Conservation (phyloP, 805 yeast genomes). For the Ogataea paradorogensis region DNA sequence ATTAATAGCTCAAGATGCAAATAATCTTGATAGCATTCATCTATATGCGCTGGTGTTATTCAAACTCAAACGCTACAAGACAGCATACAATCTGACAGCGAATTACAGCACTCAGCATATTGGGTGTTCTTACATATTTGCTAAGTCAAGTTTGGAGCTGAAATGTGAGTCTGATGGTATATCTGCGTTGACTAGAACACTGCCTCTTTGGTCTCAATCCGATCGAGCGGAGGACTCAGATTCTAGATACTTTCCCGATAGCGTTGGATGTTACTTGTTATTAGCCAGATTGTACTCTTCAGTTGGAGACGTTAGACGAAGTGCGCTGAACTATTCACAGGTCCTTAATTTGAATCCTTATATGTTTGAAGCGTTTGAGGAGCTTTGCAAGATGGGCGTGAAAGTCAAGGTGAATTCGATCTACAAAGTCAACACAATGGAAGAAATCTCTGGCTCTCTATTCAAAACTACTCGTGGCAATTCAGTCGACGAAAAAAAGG, state of each 20-base stretch:
- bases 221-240: constrained; percentile 4
- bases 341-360: constrained; percentile 75
- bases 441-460: constrained; percentile 19
- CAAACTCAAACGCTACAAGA: constrained; percentile 55
- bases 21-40: constrained; percentile 59
- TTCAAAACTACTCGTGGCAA: constrained; percentile 12
- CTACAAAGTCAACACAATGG: constrained; percentile 35
- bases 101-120: constrained; percentile 45
- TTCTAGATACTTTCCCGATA: constrained; percentile 49
- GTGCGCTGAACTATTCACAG: constrained; percentile 63
- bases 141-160: constrained; percentile 58
- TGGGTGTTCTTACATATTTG: constrained; percentile 77
- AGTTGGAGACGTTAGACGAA: constrained; percentile 59
- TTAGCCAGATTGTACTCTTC: constrained; percentile 66
- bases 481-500: constrained; percentile 10
- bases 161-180: constrained; percentile 62
- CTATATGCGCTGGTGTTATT: constrained; percentile 66
- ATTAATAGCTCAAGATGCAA: constrained; percentile 58
- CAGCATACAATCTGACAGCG: constrained; percentile 55
- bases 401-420: constrained; percentile 58
- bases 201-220: constrained; percentile 35
- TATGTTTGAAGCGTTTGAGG: constrained; percentile 83
- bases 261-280: constrained; percentile 63
- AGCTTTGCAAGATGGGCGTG: constrained; percentile 69
- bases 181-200: constrained; percentile 41